These are phyloP conservation scores for Heliocybe sulcata DNA, from an alignment of 1,284 basidiomycete species.

Conservation along the genomic window DNA sequence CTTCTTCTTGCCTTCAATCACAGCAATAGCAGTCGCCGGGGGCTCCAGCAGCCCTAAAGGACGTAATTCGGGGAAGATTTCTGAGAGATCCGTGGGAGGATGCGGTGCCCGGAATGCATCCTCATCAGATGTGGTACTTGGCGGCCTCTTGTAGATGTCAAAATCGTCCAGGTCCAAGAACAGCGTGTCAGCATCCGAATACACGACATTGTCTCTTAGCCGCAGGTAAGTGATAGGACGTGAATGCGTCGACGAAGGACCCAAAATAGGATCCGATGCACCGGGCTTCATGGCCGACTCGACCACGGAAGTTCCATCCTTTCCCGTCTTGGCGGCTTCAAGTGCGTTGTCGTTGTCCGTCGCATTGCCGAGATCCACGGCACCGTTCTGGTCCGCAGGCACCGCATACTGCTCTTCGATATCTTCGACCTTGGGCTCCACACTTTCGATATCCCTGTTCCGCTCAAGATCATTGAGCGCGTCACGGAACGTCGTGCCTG, in stretches of 20 bases:
- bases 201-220: constrained; percentile 52
- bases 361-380: constrained; percentile 28
- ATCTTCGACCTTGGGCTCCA: constrained; percentile 57
- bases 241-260: constrained; percentile 20
- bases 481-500: constrained; percentile 40
- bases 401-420: constrained; percentile 49
- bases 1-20: constrained; percentile 42
- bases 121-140: constrained; percentile 28
- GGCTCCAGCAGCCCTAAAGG: constrained; percentile 46
- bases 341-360: neutral
- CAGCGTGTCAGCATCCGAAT: constrained; percentile 48
- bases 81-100: constrained; percentile 40
- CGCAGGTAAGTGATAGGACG: constrained; percentile 36
- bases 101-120: constrained; percentile 22
- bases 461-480: constrained; percentile 34
- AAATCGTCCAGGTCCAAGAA: constrained; percentile 51
- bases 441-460: constrained; percentile 22
- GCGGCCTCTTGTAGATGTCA: constrained; percentile 16
- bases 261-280: constrained; percentile 46
- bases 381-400: constrained; percentile 18
- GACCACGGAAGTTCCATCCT: neutral
- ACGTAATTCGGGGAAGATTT: constrained; percentile 60
- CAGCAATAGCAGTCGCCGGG: constrained; percentile 17
- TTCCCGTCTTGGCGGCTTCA: constrained; percentile 6
- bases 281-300: constrained; percentile 21